Conservation (phyloP, 345 rosid species). For the Pugionium cornutum region DNA sequence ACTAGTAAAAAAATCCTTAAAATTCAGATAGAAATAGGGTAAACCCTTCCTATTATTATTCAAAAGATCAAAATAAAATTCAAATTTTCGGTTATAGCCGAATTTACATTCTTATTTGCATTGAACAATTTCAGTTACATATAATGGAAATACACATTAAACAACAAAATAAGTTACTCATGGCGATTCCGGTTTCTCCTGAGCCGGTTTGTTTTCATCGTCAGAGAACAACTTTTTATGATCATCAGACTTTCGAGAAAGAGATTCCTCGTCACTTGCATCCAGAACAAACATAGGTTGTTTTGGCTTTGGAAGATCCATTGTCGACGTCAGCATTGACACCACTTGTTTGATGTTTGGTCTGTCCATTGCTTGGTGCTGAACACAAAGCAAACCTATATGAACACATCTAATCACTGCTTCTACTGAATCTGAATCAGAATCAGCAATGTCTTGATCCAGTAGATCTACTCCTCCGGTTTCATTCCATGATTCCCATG, state of each 20-base stretch:
- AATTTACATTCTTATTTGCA: not conserved
- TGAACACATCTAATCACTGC: conserved; percentile 23
- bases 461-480: conserved; percentile 10
- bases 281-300: conserved; percentile 18
- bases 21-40: too few species aligned
- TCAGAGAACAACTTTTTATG: conserved; percentile 8
- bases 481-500: conserved; percentile 31
- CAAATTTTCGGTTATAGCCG: not conserved
- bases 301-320: conserved; percentile 19
- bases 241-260: conserved; percentile 7
- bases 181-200: not conserved
- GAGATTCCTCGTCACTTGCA: not conserved
- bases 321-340: conserved; percentile 17
- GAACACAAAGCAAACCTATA: conserved; percentile 18
- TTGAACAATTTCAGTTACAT: not conserved
- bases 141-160: not conserved
- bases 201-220: conserved; percentile 10
- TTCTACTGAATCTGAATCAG: conserved; percentile 1
- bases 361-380: conserved; percentile 23
- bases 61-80: too few species aligned
- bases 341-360: conserved; percentile 26
- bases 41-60: too few species aligned
- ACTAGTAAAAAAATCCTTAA: too few species aligned
- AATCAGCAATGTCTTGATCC: conserved; percentile 20
- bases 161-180: not conserved